Evolutionary conservation across 2,329 filamentous ascomycete species (phyloP), one percentile per base, ranked within the genome.

Genomic region (Botrytis byssoidea): DNA sequence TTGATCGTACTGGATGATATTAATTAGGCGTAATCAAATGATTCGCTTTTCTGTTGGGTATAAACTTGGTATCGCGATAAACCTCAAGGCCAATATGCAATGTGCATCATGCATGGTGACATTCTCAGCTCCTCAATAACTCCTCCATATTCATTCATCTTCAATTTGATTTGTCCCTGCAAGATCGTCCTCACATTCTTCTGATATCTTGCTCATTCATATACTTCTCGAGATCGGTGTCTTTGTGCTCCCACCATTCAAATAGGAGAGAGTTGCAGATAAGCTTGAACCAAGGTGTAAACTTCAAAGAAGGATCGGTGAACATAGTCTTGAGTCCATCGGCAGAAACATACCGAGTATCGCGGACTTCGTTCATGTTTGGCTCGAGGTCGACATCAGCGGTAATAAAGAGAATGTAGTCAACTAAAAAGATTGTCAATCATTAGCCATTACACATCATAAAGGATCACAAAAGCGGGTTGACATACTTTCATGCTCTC

Each of bases 261-360:
- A 97, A 99, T 60, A 99, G 89, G 93, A 98, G 95, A 67, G 93
- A 94, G 83, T 98, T 88, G 88, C 96, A 99, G 81, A 99, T 98
- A 78, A 99, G 91, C 87, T 97, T 97, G 87, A 99, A 99, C 96
- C 96, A 99, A 1, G 96, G 96, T 0, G 96, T 99, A 83, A 98
- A 98, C 80, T 91, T 92, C 79, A 97, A 87, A 71, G 84, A 87
- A 5, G 92, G 89, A 81, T 98, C 92, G 80, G 91, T 85, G 83
- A 99, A 98, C 87, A 95, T 93, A 78, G 88, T 82, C 87, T 94
- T 96, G 77, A 99, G 87, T 79, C 94, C 91, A 37, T 94, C 91
- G 59, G 93, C 88, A 35, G 91, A 91, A 75, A 98, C 95, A 80
- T 97, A 99, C 82, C 90, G 88, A 35, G 92, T 93, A 77, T 92